Percentiles rank a stretch among this genome's conserved stretches.
Evolutionary conservation across 371 early-diverging fungal genomes (phyloP).

Genomic region (Mycotypha africana): DNA sequence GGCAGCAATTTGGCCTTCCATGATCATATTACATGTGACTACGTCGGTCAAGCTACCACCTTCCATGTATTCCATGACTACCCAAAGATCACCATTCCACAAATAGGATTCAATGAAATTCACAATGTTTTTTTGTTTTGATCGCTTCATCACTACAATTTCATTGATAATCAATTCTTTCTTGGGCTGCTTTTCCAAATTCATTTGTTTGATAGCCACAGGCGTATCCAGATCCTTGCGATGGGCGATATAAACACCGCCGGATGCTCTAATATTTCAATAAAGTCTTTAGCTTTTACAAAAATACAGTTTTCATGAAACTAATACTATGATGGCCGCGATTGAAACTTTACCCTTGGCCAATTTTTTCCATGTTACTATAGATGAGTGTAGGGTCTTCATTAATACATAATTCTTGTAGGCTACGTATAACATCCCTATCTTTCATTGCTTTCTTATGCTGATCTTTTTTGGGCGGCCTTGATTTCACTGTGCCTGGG

Average conservation of each 20-base stretch:
- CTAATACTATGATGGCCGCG: neutral
- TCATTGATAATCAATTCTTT: constrained; percentile 97
- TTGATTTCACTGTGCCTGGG: constrained; percentile 15
- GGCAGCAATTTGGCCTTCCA: constrained; percentile 93
- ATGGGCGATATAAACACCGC: constrained; percentile 88
- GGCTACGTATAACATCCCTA: constrained; percentile 72
- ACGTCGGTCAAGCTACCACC: constrained; percentile 93
- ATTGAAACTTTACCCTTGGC: constrained; percentile 71
- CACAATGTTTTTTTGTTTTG: constrained; percentile 91
- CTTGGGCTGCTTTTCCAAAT: constrained; percentile 91
- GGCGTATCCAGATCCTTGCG: constrained; percentile 52
- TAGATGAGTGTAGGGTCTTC: constrained; percentile 78
- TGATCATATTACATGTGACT: constrained; percentile 89
- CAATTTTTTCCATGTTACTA: constrained; percentile 78
- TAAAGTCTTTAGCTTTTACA: too few relatives aligned
- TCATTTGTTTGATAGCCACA: constrained; percentile 96
- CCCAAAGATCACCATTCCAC: constrained; percentile 86
- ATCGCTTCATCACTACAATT: constrained; percentile 90
- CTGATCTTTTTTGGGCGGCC: constrained; percentile 29
- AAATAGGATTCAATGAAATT: constrained; percentile 94
- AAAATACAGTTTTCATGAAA: too few relatives aligned
- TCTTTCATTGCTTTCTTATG: constrained; percentile 37
- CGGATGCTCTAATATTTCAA: constrained; percentile 70
- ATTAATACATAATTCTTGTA: constrained; percentile 81
- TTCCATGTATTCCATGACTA: constrained; percentile 97